Evolutionary conservation across 2,329 filamentous ascomycete genomes (phyloP), one percentile per base, ranked within the genome.

Genomic region (Colletotrichum scovillei): DNA sequence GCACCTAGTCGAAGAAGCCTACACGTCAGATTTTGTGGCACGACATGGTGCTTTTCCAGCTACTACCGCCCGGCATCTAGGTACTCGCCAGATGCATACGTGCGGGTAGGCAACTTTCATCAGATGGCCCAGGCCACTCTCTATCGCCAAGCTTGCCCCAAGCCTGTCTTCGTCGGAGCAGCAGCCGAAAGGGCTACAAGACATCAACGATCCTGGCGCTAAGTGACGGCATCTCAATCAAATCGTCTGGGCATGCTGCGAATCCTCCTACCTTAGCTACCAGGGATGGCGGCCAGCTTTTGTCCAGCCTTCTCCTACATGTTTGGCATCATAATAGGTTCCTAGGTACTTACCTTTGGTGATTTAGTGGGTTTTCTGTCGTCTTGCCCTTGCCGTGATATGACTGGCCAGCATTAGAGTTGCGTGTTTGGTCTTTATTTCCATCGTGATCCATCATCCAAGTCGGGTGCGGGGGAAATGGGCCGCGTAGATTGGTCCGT

Each of bases 401-500:
- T 16, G 11, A 56, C 53, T 56, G 42, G 42, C 26, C n/a, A 26
- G 9, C 53, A 26, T 56, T 19, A 28, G 12, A 28, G 53, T 14
- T 55, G 56, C 19, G 46, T 62, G 42, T 62, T 52, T 53, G 38
- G 49, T 14, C 52, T 52, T 57, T 72, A 52, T 52, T 68, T 35
- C 28, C 69, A 62, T 55, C 49, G 42, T 49, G 42, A 49, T 63
- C 24, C 26, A 14, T 11, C 19, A 22, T 58, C 24, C 30, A 14
- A n/a, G 42, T 63, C 57, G 28, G 22, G 42, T 65, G 70, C 60
- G 66, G 66, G 66, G 59, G 24, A 64, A 52, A 46, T n/a, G 38
- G 30, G 28, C 53, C 32, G 65, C 11, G 22, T 52, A 19, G 64
- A 69, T 72, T 69, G 69, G 69, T 30, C 65, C 42, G 58, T 46